Evolutionary conservation across 257 asterid species (phyloP).

Genomic region (Forsythia suspensa): DNA sequence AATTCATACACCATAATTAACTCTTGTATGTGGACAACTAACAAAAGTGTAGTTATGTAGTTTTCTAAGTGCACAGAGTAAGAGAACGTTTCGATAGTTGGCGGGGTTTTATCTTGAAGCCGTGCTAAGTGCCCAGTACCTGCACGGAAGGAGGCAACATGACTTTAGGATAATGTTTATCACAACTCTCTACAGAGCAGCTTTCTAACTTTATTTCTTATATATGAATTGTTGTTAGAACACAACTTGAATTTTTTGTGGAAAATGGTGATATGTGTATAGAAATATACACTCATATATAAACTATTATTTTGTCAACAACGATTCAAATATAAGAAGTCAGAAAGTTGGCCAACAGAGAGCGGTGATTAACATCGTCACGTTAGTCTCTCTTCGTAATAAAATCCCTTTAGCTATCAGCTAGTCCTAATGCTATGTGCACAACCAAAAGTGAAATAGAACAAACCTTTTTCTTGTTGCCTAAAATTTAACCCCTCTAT

Average conservation of each 20-base stretch:
- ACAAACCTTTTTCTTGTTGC: not conserved
- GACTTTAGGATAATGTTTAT: no score
- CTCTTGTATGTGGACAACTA: not conserved
- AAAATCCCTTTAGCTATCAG: not conserved
- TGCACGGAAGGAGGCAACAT: not conserved
- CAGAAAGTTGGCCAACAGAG: not conserved
- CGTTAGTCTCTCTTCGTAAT: not conserved
- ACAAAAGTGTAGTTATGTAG: no score
- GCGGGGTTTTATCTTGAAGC: not conserved
- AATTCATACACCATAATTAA: not conserved
- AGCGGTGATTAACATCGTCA: not conserved
- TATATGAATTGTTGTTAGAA: not conserved
- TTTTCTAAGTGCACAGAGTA: not conserved
- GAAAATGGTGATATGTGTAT: not conserved
- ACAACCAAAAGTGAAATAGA: not conserved
- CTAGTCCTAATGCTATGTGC: not conserved
- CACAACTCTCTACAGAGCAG: not conserved
- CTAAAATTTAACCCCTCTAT: not conserved
- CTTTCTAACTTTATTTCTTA: not conserved
- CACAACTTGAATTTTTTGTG: not conserved
- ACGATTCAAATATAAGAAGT: not conserved
- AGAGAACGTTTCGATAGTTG: not conserved
- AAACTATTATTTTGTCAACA: not conserved
- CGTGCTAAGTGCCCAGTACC: not conserved
- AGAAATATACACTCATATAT: not conserved